Base-by-base conservation (phyloP, 768 basidiomycete species). In the Suillus bovinus region DNA sequence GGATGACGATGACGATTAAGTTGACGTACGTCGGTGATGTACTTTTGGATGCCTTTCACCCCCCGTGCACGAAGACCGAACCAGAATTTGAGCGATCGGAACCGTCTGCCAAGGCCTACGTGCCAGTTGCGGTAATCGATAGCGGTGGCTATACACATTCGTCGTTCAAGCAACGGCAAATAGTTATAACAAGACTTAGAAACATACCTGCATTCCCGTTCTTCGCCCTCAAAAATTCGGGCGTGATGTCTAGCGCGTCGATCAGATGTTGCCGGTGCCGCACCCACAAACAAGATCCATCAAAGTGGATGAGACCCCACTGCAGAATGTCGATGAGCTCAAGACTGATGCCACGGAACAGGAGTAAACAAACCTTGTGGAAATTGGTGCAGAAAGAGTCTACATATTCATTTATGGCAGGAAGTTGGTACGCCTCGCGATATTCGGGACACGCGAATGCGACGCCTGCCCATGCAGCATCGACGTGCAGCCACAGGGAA, bases 291-390 rank as follows among this genome's bases (percentile, higher is more conserved):
- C 86, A 77, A 4, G 91, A 93, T 50, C 87, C 86, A 68, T 95
- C 94, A 65, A 96, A 95, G 64, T 91, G 94, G 4, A 90, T 88
- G 11, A 96, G 81, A 22, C 95, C 95, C 91, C 93, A 93, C 91
- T 93, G 39, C 0, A 20, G 33, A 1, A 59, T 57, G 31, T 27
- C 3, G 1, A 50, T 56, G 10, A 56, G 17, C 4, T 1, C 38
- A 24, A 22, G 36, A 41, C 24, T 20, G 49, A 17, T 11, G n/a
- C 14, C 24, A 34, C 1, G 9, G 27, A 24, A 60, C 16, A 36
- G 16, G 9, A 20, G 27, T 29, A 11, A 17, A 49, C 42, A 6
- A 49, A 84, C 91, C 81, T 98, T 99, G 79, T 97, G 95, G 73
- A 95, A 90, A 72, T 97, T 97, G 6, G 89, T 89, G 73, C 89